Base-by-base conservation (phyloP, 2,329 filamentous ascomycete species). In the Podosphaera xanthii region DNA sequence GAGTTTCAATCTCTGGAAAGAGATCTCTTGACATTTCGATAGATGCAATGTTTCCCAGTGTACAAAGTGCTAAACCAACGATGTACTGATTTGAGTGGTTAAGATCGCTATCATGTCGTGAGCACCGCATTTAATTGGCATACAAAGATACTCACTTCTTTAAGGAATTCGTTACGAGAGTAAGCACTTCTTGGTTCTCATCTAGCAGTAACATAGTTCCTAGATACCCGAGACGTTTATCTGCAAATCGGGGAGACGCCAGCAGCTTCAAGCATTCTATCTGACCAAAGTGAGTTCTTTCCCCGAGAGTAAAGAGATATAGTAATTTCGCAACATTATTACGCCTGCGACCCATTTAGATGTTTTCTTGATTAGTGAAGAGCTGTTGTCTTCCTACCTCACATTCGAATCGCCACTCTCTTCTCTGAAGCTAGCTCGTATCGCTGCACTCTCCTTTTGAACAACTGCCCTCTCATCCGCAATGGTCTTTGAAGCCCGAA, bases 291-390 rank as follows among this genome's bases (percentile, higher is more conserved):
- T 98, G 92, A 60, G 92, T 98, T 68, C 92, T 82, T 74, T 98
- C 92, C 64, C 92, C 92, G 49, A 98, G 79, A 0, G 92, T 98
- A 72, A 98, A 98, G 62, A 98, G 87, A 71, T 98, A 98, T 46
- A 98, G 80, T 42, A 98, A 81, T 73, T 98, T 98, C 61, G 92
- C 90, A 67, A 98, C 92, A 79, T 98, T 98, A 77, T 98, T 98
- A 70, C 92, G 84, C 74, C 91, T 96, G 71, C 38, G 52, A 48
- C 36, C 35, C 52, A 57, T 62, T 66, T 52, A 66, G 63, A 52
- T 50, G 42, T 53, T 35, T n/a, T 36, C 36, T 14, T 44, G 40
- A 44, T 44, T 44, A 44, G 54, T 52, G 38, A 40, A n/a, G 12
- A 38, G 56, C 58, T 48, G 59, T 57, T 40, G 59, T 54, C 59